Evolutionary conservation across 768 basidiomycete species (phyloP).

Genomic region (Hericium erinaceus): DNA sequence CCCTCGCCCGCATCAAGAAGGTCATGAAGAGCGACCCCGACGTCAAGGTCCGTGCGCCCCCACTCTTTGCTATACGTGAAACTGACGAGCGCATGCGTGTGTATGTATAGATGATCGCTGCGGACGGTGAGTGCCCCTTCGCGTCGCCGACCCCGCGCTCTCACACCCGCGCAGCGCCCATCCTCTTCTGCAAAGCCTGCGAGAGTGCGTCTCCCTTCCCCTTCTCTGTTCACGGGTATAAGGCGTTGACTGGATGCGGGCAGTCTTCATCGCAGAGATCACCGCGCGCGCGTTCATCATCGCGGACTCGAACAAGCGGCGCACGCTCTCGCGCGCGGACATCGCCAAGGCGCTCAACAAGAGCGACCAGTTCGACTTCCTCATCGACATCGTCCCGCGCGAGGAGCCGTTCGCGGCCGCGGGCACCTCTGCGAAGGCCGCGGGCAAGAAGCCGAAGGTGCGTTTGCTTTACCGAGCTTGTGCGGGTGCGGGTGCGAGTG

Average conservation of each 20-base stretch:
- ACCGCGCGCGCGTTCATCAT: conserved; percentile 93
- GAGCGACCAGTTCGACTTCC: conserved; percentile 94
- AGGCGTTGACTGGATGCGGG: background rate
- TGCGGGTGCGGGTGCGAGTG: background rate
- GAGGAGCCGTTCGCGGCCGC: conserved; percentile 43
- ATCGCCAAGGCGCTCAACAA: conserved; percentile 89
- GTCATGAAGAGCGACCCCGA: conserved; percentile 99
- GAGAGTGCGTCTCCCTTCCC: conserved; percentile 60
- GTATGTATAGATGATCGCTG: conserved; percentile 90
- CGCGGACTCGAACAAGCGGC: conserved; percentile 90
- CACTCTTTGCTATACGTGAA: background rate
- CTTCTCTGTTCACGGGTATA: background rate
- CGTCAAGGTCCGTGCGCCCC: conserved; percentile 62
- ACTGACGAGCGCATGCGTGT: background rate
- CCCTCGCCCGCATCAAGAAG: conserved; percentile 94
- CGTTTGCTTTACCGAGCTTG: too few relatives aligned
- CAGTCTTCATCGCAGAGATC: conserved; percentile 96
- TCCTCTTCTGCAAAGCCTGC: conserved; percentile 96
- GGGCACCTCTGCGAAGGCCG: conserved; percentile 4
- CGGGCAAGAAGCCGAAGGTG: conserved; percentile 1
- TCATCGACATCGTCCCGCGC: conserved; percentile 91
- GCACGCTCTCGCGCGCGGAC: conserved; percentile 89
- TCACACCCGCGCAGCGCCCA: conserved; percentile 51
- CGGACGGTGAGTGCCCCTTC: conserved; percentile 56
- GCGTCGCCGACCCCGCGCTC: conserved; percentile 3